Evolutionary conservation across 2,329 filamentous ascomycete species (phyloP), one percentile per base, ranked within the genome.

Genomic region (Ophiocordyceps camponoti-floridani): DNA sequence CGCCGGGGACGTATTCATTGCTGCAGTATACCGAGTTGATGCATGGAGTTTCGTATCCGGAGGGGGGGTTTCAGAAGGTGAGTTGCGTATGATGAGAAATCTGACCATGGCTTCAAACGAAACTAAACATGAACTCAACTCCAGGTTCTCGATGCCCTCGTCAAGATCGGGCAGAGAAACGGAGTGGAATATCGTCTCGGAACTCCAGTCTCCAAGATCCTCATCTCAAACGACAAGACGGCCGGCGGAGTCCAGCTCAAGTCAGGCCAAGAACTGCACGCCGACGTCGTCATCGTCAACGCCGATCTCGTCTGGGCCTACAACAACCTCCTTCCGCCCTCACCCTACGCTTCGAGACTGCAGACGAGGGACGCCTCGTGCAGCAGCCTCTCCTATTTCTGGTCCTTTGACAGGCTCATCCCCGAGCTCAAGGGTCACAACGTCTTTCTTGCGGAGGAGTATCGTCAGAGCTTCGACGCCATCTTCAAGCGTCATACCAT

Each of bases 371-470:
- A 44, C 51, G 70, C 76, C 1, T 83, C 78, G 0, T 85, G 81
- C 61, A 82, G 76, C 49, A 81, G 77, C 47, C 82, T 86, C 51
- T 83, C 78, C 5, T 86, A 86, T 61, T 86, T 84, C 66, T 87
- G 80, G 81, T 72, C 74, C 3, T 66, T 84, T 18, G 67, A 74
- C 47, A 64, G 67, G 43, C 67, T 69, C 44, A 62, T 85, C 2
- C 72, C 75, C 0, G 71, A 82, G 57, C 69, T 87, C 2, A 65
- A 70, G 16, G 73, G 77, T 0, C 82, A 87, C 62, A 87, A 86
- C 57, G 83, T 86, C 53, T 87, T 87, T 63, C 71, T 86, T 7
- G 80, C 82, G 2, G 76, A 84, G 51, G 69, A 81, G 50, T 87
- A 84, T 57, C 68, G 68, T 43, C 77, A 82, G 52, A 79, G 72